Base-by-base conservation (phyloP, 345 rosid species). In the Murraya koenigii region DNA sequence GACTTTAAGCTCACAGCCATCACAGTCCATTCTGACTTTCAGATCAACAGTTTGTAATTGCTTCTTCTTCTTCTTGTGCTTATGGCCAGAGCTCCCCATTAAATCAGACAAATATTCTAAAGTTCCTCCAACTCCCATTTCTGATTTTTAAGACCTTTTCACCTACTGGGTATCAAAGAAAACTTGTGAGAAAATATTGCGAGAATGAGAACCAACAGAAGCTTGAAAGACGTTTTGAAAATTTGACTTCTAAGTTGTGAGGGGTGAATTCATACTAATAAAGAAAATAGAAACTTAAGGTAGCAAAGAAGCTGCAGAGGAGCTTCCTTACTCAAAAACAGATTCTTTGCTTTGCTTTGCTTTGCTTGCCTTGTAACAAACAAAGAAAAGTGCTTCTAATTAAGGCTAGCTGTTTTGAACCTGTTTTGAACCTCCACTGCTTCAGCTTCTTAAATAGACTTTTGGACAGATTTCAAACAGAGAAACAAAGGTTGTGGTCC, bases 21-120 rank as follows among this genome's bases (percentile, higher is more conserved):
- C 99, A 85, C 99, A 96, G 77, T 96, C 99, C 97, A 96, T 96
- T 77, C 93, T 90, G 68, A 96, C 92, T 87, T 96, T 96, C 30
- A 96, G 91, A 80, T 96, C 99, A 25, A 94, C 95, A 1, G 94
- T 92, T 78, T 92, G 99, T 62, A 87, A 74, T 58, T 87, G 97
- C 83, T 89, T 90, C 90, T 68, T 86, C 88, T 80, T 88, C 91
- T 87, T 85, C 80, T 81, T 87, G 78, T 86, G 80, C 28, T 89
- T 86, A 78, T 89, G 87, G 69, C 88, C 83, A 67, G 80, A 62
- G 66, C 91, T 87, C 80, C 88, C 83, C 86, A 94, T 79, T 83
- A 96, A 77, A 79, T 92, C 91, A 77, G 97, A 96, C 69, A 96
- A 80, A 76, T 84, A 94, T 83, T 87, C 96, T 72, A 93, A 78